Conservation (phyloP, 495 filamentous ascomycete species). For the Hypoxylon trugodes region DNA sequence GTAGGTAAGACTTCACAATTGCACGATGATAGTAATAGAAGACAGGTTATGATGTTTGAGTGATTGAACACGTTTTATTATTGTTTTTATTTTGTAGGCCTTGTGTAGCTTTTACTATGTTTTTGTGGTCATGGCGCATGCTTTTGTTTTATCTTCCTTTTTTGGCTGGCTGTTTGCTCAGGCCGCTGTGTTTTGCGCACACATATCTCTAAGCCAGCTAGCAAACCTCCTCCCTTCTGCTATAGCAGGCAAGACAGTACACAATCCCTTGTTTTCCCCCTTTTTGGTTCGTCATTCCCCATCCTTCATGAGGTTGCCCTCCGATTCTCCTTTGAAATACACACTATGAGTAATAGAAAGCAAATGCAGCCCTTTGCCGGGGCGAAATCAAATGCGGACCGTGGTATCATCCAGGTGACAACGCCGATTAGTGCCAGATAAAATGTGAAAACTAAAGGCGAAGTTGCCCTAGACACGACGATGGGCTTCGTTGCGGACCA, state of each 20-base stretch:
- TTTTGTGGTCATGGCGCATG: constrained; percentile 45
- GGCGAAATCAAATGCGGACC: constrained; percentile 46
- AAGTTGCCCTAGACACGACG: constrained; percentile 47
- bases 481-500: constrained; percentile 24
- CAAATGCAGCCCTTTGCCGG: constrained; percentile 40
- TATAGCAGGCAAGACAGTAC: constrained; percentile 15
- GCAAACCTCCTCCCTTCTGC: constrained; percentile 27
- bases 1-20: no score
- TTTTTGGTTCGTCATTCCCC: constrained; percentile 36
- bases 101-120: constrained; percentile 38
- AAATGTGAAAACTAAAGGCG: constrained; percentile 44
- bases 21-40: constrained; percentile 11
- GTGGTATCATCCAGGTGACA: constrained; percentile 51
- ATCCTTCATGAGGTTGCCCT: constrained; percentile 45
- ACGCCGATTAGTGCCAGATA: constrained; percentile 45
- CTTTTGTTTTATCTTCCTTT: constrained; percentile 37
- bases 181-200: constrained; percentile 23
- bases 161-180: constrained; percentile 19
- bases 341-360: constrained; percentile 42
- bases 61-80: constrained; percentile 33
- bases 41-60: constrained; percentile 1
- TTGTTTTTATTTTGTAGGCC: constrained; percentile 44
- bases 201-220: constrained; percentile 28
- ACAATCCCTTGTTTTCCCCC: constrained; percentile 25
- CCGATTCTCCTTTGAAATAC: constrained; percentile 48